Percentiles rank a stretch among this genome's conserved stretches.
phyloP scores from a whole-genome alignment of 208 protist species.

The Crithidia mellificae region DNA sequence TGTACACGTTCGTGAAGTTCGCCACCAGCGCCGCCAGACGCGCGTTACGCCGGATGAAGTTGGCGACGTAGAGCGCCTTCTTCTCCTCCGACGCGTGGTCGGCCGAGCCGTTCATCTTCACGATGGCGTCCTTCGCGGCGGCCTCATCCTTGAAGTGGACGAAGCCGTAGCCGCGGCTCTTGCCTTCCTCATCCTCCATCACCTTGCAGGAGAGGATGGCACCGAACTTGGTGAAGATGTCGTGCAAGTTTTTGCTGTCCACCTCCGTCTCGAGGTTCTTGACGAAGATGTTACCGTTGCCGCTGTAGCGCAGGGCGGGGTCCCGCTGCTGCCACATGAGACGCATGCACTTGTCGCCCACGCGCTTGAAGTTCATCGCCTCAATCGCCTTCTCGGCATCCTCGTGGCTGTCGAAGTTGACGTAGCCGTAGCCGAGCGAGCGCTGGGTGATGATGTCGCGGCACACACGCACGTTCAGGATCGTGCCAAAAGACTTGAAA shows the following conservation, averaged over 20 bases:
- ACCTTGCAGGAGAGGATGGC: constrained; percentile 99
- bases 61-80: constrained; percentile 92
- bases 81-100: constrained; percentile 93
- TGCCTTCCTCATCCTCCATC: constrained; percentile 88
- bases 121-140: constrained; percentile 94
- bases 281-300: constrained; percentile 99
- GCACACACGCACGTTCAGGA: constrained; percentile 98
- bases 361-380: constrained; percentile 97
- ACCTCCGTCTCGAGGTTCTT: constrained; percentile 97
- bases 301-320: constrained; percentile 96
- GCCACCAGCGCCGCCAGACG: constrained; percentile 88
- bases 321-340: constrained; percentile 99
- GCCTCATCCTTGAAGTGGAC: constrained; percentile 98
- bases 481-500: constrained; percentile 97
- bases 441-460: constrained; percentile 97
- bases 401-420: constrained; percentile 97
- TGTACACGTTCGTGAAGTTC: constrained; percentile 99
- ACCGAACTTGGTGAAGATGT: constrained; percentile 97
- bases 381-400: constrained; percentile 98
- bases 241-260: constrained; percentile 97
- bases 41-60: constrained; percentile 96
- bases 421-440: constrained; percentile 99
- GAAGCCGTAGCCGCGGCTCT: constrained; percentile 98
- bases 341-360: constrained; percentile 95
- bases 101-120: constrained; percentile 96